These are phyloP conservation scores for Dictyostelium citrinum DNA, from an alignment of 78 protist species.

Conservation along the genomic window DNA sequence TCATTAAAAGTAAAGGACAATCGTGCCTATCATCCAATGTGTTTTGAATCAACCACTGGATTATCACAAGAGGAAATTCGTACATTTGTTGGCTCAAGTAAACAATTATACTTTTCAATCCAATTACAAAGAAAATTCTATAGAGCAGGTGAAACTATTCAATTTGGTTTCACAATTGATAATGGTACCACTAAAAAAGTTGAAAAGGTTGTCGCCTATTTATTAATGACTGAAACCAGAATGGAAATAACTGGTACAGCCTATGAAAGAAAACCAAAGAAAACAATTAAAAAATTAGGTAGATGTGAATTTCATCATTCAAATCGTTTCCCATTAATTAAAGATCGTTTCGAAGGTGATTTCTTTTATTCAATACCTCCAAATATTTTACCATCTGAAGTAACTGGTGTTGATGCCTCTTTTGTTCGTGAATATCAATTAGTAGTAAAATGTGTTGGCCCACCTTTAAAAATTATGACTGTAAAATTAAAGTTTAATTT, in stretches of 20 bases:
- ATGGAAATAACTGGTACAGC: conserved; percentile 69
- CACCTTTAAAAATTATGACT: conserved; percentile 51
- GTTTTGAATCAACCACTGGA: conserved; percentile 63
- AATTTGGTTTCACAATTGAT: conserved; percentile 68
- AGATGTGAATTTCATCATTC: conserved; percentile 63
- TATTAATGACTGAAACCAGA: conserved; percentile 45
- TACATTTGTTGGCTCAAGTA: conserved; percentile 26
- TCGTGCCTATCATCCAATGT: conserved; percentile 57
- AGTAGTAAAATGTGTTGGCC: conserved; percentile 74
- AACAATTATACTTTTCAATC: conserved; percentile 47
- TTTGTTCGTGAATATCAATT: conserved; percentile 73
- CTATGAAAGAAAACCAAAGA: conserved; percentile 43
- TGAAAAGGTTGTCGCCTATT: conserved; percentile 57
- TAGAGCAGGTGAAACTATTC: conserved; percentile 67
- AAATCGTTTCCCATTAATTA: conserved; percentile 45
- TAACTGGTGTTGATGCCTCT: conserved; percentile 70
- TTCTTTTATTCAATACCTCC: conserved; percentile 66
- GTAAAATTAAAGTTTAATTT: conserved; percentile 67
- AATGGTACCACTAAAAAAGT: conserved; percentile 57
- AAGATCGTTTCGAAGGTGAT: conserved; percentile 78
- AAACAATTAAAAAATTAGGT: conserved; percentile 36
- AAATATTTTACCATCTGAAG: conserved; percentile 55
- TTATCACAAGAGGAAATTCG: conserved; percentile 61
- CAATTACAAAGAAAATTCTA: conserved; percentile 71
- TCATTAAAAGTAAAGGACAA: conserved; percentile 64